Evolutionary conservation across 1,284 basidiomycete genomes (phyloP), one percentile per base, ranked within the genome.

Genomic region (Ganoderma leucocontextum): DNA sequence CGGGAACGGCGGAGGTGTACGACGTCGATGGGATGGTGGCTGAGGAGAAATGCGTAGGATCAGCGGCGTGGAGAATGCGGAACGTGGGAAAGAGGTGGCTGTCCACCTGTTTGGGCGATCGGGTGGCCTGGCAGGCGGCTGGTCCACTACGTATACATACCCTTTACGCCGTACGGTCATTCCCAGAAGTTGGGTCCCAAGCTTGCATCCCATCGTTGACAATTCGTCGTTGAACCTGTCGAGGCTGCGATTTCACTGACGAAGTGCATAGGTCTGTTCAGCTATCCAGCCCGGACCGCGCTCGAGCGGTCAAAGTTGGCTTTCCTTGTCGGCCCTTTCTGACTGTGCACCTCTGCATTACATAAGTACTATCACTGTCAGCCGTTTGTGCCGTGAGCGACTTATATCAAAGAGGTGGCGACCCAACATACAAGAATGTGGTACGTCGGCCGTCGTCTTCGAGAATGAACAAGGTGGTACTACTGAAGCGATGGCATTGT

Each of bases 361-460:
- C n/a, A 29, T 29, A 29, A 29, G 29, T 29, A n/a, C n/a, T n/a
- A n/a, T n/a, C n/a, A n/a, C n/a, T n/a, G 1, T 85, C 86, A 1
- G 87, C 86, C 61, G 83, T 83, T 49, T 86, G 87, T 71, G 82
- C 90, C 44, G 77, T 86, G 62, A 85, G 88, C 64, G 73, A 78
- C 19, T 78, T 82, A 38, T 77, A 77, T 60, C 70, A 74, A 44
- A 75, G 79, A 15, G 64, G 73, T 39, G 69, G 74, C 17, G 65
- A 70, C 29, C 73, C 77, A 13, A 62, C 73, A 6, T 65, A 72
- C 25, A 69, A 72, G 19, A 75, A 76, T 58, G 72, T 75, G 71
- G 77, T 75, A 15, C 53, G 62, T 58, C 7, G 2, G 1, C 6
- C 8, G 17, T n/a, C 55, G 25, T 17, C 5, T 15, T 19, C 17